phyloP scores from a whole-genome alignment of 2,329 filamentous ascomycete genomes.

The Myrmaecium sp. region DNA sequence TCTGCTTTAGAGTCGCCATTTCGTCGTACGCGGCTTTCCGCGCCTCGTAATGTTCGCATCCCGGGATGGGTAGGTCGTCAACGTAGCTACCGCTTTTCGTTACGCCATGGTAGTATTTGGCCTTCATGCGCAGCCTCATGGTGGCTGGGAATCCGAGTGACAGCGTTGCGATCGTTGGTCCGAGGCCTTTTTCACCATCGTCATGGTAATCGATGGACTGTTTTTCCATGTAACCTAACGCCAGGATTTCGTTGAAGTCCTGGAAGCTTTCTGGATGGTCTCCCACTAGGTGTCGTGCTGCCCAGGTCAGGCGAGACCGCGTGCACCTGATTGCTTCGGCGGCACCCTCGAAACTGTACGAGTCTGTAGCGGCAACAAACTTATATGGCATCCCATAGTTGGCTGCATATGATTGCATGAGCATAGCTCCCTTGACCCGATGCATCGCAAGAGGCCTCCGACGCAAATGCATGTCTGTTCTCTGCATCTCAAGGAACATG shows the following conservation, averaged over 20 bases:
- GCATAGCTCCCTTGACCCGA: slow-evolving; percentile 24
- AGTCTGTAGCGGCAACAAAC: slow-evolving; percentile 37
- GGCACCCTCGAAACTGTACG: slow-evolving; percentile 10
- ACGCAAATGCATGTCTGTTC: slow-evolving; percentile 19
- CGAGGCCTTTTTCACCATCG: slow-evolving; percentile 46
- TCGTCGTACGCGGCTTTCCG: slow-evolving; percentile 16
- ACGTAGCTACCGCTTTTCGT: slow-evolving; percentile 17
- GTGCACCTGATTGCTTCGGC: slow-evolving; percentile 30
- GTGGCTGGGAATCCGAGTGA: slow-evolving; percentile 40
- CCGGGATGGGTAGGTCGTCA: slow-evolving; percentile 12
- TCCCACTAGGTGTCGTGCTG: slow-evolving; percentile 26
- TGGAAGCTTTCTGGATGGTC: no score
- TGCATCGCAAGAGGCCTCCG: slow-evolving; percentile 7
- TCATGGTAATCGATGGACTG: slow-evolving; percentile 47
- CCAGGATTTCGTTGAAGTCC: slow-evolving; percentile 47
- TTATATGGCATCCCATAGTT: slow-evolving; percentile 52
- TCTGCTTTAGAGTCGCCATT: slow-evolving; percentile 12
- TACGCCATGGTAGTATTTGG: slow-evolving; percentile 26
- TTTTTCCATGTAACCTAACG: slow-evolving; percentile 44
- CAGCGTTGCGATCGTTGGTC: slow-evolving; percentile 44
- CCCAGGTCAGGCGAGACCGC: slow-evolving; percentile 39
- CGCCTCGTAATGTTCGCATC: slow-evolving; percentile 15
- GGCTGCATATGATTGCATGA: slow-evolving; percentile 35
- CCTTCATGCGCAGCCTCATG: slow-evolving; percentile 43
- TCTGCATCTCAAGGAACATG: slow-evolving; percentile 36